Evolutionary conservation across 306 rosid genomes (phyloP).

Genomic region (Citrullus mucosospermus): DNA sequence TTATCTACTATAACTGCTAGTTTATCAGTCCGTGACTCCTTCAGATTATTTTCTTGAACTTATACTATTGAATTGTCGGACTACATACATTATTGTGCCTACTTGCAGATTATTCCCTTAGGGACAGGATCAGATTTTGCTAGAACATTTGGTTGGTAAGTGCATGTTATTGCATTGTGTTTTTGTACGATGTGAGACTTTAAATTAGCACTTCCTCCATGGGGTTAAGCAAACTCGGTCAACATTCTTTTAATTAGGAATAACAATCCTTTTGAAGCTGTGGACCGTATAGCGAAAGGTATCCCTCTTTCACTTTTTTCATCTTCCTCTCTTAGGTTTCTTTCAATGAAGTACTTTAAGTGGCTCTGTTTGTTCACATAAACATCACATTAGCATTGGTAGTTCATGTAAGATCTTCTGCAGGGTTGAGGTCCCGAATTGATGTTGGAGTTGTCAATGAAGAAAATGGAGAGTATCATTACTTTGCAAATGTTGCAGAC

Average conservation of each 20-base stretch:
- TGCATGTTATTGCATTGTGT: constrained; percentile 10
- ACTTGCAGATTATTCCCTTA: constrained; percentile 78
- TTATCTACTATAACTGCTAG: background rate
- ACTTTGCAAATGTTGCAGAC: constrained; percentile 89
- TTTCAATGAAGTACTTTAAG: background rate
- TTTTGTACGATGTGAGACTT: constrained; percentile 1
- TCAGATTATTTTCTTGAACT: background rate
- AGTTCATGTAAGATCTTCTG: constrained; percentile 11
- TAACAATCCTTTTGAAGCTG: constrained; percentile 70
- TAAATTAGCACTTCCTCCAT: constrained; percentile 4
- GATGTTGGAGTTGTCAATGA: constrained; percentile 66
- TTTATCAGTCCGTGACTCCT: background rate
- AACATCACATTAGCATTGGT: constrained; percentile 11
- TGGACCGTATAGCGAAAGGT: constrained; percentile 76
- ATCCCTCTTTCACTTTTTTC: background rate
- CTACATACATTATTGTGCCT: constrained; percentile 4
- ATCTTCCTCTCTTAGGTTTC: background rate
- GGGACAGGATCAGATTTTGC: constrained; percentile 98
- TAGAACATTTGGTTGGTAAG: constrained; percentile 78
- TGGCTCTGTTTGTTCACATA: background rate
- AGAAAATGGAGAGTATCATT: constrained; percentile 43
- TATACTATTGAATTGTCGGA: constrained; percentile 11
- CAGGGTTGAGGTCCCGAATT: constrained; percentile 64
- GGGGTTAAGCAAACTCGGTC: constrained; percentile 9
- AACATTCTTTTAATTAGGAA: constrained; percentile 43